A percentile compares a stretch with the other conserved stretches of the same genome.
Evolutionary conservation across 2,329 filamentous ascomycete genomes (phyloP).

Genomic region (Sordariomycetes sp.): DNA sequence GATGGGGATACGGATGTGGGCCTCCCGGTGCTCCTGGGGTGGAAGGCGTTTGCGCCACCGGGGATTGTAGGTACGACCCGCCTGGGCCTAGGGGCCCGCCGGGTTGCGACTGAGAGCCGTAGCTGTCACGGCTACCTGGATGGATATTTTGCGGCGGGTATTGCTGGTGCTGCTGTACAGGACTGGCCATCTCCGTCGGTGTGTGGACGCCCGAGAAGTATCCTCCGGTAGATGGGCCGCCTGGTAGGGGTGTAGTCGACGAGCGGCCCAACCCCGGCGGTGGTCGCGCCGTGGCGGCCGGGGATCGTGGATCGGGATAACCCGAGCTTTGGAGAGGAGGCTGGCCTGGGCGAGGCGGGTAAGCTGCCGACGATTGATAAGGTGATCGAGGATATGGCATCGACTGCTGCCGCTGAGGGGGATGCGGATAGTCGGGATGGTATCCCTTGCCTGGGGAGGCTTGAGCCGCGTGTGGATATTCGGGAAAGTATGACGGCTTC

Average conservation of each 20-base stretch:
- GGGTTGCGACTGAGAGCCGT: background rate
- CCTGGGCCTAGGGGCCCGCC: background rate
- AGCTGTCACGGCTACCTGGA: background rate
- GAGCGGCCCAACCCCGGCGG: background rate
- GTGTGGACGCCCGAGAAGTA: constrained; percentile 1
- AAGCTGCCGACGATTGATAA: constrained; percentile 1
- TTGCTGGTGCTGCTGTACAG: constrained; percentile 3
- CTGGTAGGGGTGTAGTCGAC: background rate
- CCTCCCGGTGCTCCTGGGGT: constrained; percentile 1
- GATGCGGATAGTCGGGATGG: constrained; percentile 29
- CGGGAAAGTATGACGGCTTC: constrained; percentile 29
- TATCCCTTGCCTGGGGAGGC: constrained; percentile 35
- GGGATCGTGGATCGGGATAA: background rate
- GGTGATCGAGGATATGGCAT: constrained; percentile 1
- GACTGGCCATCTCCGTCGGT: constrained; percentile 2
- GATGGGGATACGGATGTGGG: constrained; percentile 13
- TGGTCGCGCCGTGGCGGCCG: background rate
- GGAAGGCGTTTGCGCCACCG: constrained; percentile 3
- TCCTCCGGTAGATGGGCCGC: background rate
- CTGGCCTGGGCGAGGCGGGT: background rate
- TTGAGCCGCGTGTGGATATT: constrained; percentile 36
- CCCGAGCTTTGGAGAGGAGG: background rate
- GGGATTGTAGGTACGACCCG: constrained; percentile 4
- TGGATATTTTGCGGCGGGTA: constrained; percentile 6
- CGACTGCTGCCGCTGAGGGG: constrained; percentile 14